Conservation (phyloP, 148 eudicot species). For the Amaranthus cruentus region DNA sequence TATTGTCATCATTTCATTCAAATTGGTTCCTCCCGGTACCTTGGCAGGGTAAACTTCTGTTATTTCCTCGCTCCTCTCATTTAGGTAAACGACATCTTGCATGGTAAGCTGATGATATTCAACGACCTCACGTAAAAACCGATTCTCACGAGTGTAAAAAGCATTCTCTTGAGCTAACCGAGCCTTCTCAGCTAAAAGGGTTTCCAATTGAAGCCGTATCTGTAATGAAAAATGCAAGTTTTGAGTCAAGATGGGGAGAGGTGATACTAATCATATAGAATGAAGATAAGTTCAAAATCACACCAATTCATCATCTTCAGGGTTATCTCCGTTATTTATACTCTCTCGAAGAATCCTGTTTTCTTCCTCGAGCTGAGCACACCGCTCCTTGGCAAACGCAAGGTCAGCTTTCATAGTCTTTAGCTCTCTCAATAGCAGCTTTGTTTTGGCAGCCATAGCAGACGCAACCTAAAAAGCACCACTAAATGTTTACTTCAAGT, state of each 20-base stretch:
- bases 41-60: constrained; percentile 70
- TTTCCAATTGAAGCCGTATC: constrained; percentile 88
- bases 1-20: neutral
- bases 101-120: constrained; percentile 88
- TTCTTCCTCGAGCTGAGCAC: constrained; percentile 88
- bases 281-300: neutral
- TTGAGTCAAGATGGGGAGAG: neutral
- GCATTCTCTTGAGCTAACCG: constrained; percentile 84
- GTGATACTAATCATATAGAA: neutral
- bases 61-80: constrained; percentile 73
- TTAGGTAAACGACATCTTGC: constrained; percentile 84
- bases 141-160: constrained; percentile 70
- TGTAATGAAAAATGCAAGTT: constrained; percentile 21
- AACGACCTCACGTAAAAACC: constrained; percentile 76
- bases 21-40: constrained; percentile 24
- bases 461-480: constrained; percentile 62
- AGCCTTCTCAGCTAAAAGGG: constrained; percentile 81
- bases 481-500: constrained; percentile 14
- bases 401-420: constrained; percentile 86
- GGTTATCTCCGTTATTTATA: constrained; percentile 60
- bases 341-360: constrained; percentile 62
- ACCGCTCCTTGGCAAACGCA: constrained; percentile 87
- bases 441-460: constrained; percentile 92
- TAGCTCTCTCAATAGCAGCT: constrained; percentile 78
- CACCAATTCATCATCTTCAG: constrained; percentile 85